Percentiles rank a stretch among this genome's conserved stretches.
Conservation (phyloP, 345 rosid genomes). For the Turritis glabra region DNA sequence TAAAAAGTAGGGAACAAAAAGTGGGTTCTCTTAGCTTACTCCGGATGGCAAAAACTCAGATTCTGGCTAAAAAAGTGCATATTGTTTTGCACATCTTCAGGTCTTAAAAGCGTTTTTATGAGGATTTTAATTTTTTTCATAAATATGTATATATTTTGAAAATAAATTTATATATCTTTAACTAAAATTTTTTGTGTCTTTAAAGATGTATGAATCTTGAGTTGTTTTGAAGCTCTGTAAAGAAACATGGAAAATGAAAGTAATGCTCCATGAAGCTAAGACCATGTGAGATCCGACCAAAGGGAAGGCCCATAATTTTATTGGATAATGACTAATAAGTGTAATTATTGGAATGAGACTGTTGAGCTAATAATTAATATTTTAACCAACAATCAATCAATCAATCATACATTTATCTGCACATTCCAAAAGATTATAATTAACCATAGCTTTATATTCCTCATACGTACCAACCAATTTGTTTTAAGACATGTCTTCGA, state of each 20-base stretch:
- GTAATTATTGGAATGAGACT: conserved; percentile 38
- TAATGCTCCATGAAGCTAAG: conserved; percentile 13
- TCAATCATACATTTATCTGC: conserved; percentile 2
- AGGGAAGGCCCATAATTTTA: conserved; percentile 36
- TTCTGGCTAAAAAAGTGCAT: conserved; percentile 10
- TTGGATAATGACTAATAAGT: conserved; percentile 26
- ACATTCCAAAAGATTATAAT: not conserved
- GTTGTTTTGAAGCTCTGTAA: conserved; percentile 34
- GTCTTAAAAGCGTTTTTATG: not conserved
- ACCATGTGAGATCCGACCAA: conserved; percentile 43
- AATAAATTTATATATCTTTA: not conserved
- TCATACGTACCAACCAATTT: not conserved
- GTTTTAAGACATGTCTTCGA: conserved; percentile 7
- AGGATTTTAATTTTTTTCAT: not conserved
- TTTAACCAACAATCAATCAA: conserved; percentile 26
- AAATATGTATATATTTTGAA: not conserved
- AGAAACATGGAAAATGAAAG: conserved; percentile 19
- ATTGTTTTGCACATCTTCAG: conserved; percentile 9
- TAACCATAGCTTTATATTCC: conserved; percentile 9
- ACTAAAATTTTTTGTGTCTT: not conserved
- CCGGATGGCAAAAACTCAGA: conserved; percentile 12
- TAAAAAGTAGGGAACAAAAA: conserved; percentile 28
- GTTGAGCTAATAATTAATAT: conserved; percentile 28
- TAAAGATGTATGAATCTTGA: conserved; percentile 19
- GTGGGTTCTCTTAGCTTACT: conserved; percentile 18